Base-by-base conservation (phyloP, 2,329 filamentous ascomycete genomes). In the Colletotrichum godetiae region DNA sequence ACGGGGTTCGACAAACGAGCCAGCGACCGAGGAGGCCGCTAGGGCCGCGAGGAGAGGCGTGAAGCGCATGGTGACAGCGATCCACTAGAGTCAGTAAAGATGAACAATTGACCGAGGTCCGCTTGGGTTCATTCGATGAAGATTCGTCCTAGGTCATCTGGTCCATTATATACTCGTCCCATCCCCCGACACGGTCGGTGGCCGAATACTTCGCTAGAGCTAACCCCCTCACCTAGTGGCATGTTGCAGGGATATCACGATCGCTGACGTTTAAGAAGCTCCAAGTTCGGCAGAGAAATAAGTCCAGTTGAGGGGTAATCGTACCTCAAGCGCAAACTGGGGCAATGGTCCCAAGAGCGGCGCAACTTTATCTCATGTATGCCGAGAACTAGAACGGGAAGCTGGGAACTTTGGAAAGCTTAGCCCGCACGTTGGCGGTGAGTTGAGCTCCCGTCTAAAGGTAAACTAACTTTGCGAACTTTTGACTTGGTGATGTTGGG, bases 31-130 rank as follows among this genome's bases (percentile, higher is more conserved):
- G 31, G 69, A 63, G 8, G 70, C 75, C 24, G 76, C 76, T 12
- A 78, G 64, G 24, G 75, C 76, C 42, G 77, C 75, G 49, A 77
- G 59, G 24, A 78, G 56, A n/a, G 68, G 53, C 12, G 62, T 53
- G 29, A 63, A 70, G 66, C 76, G 77, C 77, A 78, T 78, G 42
- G 1, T 68, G 67, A n/a, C 64, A 33, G 49, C 49, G 15, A 19
- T 12, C 7, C 42, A n/a, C 42, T 15, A 15, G 5, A 49, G 42
- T 19, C 8, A n/a, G 6, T n/a, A 7, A 49, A 15, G 42, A 49
- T n/a, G 19, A n/a, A n/a, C 8, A 7, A 10, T 19, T n/a, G 19
- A n/a, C 0, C n/a, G 19, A n/a, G 19, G 15, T 49, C 42, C 42
- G 7, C 42, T 15, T 8, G 42, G 7, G 6, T 35, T 35, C 33